A percentile compares a stretch with the other conserved stretches of the same genome.
Evolutionary conservation across 1,284 basidiomycete species (phyloP).

Genomic region (Farysia itapuensis): DNA sequence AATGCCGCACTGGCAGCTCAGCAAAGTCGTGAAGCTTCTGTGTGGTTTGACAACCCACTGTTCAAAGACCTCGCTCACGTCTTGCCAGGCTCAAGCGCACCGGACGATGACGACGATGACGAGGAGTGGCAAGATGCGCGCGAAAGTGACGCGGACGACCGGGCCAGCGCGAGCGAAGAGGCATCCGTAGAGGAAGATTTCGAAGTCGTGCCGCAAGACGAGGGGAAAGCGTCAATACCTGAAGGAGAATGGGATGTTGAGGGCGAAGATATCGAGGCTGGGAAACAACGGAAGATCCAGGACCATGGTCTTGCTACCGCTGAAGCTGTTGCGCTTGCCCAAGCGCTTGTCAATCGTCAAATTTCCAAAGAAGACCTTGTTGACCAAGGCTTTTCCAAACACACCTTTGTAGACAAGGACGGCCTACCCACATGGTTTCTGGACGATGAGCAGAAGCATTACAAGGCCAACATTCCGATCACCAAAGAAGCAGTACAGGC

Average conservation of each 20-base stretch:
- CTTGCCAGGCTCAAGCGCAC: conserved; percentile 63
- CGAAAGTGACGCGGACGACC: conserved; percentile 53
- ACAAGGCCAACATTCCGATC: conserved; percentile 91
- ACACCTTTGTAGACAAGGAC: conserved; percentile 82
- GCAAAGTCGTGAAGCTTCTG: conserved; percentile 64
- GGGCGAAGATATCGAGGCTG: conserved; percentile 72
- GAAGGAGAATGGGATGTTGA: conserved; percentile 79
- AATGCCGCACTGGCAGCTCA: conserved; percentile 29
- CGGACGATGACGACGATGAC: conserved; percentile 61
- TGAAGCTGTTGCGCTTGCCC: conserved; percentile 89
- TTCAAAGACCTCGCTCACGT: conserved; percentile 72
- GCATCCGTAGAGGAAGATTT: conserved; percentile 50
- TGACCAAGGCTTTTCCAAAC: conserved; percentile 93
- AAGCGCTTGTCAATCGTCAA: conserved; percentile 86
- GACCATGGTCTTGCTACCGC: conserved; percentile 83
- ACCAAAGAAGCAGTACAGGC: conserved; percentile 92
- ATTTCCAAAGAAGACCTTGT: conserved; percentile 85
- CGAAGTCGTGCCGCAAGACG: conserved; percentile 49
- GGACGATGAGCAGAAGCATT: conserved; percentile 90
- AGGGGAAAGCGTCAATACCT: conserved; percentile 73
- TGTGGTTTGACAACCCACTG: conserved; percentile 95
- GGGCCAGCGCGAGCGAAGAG: conserved; percentile 42
- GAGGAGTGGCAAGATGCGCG: conserved; percentile 54
- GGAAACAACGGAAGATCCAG: conserved; percentile 71
- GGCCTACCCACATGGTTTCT: conserved; percentile 94